phyloP scores from a whole-genome alignment of 257 asterid species.

The Plantago major region DNA sequence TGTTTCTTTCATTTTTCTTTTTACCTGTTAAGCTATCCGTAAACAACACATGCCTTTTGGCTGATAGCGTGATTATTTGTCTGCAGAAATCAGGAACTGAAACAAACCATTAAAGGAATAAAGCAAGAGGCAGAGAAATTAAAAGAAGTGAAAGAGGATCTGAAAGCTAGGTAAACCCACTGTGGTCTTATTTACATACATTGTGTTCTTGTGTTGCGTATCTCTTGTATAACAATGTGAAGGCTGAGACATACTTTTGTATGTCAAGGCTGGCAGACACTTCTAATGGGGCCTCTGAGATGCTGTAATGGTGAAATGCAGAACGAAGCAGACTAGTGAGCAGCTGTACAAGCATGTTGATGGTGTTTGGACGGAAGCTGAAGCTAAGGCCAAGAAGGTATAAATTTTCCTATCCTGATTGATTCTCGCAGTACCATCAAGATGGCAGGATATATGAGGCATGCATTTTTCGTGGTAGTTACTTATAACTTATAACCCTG shows the following conservation, averaged over 20 bases:
- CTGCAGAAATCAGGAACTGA: conserved; percentile 61
- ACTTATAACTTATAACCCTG: neutral
- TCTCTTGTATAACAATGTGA: conserved; percentile 26
- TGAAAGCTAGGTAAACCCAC: conserved; percentile 60
- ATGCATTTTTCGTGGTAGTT: neutral
- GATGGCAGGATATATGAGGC: no score
- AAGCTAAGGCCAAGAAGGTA: conserved; percentile 86
- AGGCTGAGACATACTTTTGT: conserved; percentile 98
- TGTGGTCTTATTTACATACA: neutral
- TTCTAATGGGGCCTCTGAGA: conserved; percentile 81
- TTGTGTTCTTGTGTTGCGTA: conserved; percentile 18
- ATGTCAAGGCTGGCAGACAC: conserved; percentile 98
- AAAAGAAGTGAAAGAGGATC: conserved; percentile 69
- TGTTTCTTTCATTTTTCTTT: neutral
- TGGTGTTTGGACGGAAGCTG: conserved; percentile 92
- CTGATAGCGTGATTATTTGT: conserved; percentile 11
- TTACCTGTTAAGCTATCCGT: neutral
- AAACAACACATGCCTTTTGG: neutral
- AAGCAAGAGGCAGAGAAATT: conserved; percentile 74
- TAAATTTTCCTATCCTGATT: neutral
- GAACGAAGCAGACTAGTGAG: conserved; percentile 96
- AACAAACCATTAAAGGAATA: conserved; percentile 65
- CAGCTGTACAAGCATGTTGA: conserved; percentile 91
- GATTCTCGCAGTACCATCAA: neutral
- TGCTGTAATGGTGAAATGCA: conserved; percentile 97